These are phyloP conservation scores for Leptographium radiaticola DNA, from an alignment of 2,329 filamentous ascomycete species.

Conservation along the genomic window DNA sequence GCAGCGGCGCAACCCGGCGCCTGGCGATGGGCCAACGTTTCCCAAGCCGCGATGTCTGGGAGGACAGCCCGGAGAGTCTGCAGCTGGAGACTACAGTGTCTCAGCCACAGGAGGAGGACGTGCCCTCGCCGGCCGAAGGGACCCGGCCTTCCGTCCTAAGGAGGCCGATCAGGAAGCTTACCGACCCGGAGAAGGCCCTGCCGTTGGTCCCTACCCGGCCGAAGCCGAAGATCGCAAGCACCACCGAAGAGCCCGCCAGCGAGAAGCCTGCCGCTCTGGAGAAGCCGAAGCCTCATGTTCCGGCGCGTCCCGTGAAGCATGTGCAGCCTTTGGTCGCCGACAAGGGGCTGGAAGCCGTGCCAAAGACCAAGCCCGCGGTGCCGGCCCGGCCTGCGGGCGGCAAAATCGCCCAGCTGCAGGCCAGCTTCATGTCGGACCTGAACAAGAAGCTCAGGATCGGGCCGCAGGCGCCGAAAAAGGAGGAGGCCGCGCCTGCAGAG, in stretches of 20 bases:
- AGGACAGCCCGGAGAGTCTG: constrained; percentile 78
- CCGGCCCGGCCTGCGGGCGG: constrained; percentile 64
- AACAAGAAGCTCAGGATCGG: constrained; percentile 82
- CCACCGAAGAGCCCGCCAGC: neutral
- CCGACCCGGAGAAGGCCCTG: constrained; percentile 22
- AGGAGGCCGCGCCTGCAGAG: constrained; percentile 42
- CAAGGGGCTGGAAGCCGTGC: constrained; percentile 25
- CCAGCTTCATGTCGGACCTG: constrained; percentile 83
- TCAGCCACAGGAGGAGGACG: constrained; percentile 37
- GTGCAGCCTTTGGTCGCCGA: constrained; percentile 23
- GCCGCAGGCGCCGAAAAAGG: constrained; percentile 64
- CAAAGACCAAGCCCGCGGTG: constrained; percentile 71
- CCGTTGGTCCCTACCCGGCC: constrained; percentile 38
- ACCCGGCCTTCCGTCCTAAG: constrained; percentile 50
- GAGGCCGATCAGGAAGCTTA: constrained; percentile 33
- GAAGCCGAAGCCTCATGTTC: constrained; percentile 46
- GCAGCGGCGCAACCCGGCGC: constrained; percentile 30
- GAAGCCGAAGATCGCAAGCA: constrained; percentile 29
- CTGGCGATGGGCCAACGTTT: constrained; percentile 50
- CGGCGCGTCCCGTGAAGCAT: constrained; percentile 46
- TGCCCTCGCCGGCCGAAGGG: constrained; percentile 24
- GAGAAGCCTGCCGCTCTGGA: constrained; percentile 32
- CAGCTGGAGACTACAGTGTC: constrained; percentile 64
- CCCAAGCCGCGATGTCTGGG: constrained; percentile 88
- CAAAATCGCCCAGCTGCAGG: constrained; percentile 85